These are phyloP conservation scores for Zangia roseola DNA, from an alignment of 768 basidiomycete species.

Conservation along the genomic window DNA sequence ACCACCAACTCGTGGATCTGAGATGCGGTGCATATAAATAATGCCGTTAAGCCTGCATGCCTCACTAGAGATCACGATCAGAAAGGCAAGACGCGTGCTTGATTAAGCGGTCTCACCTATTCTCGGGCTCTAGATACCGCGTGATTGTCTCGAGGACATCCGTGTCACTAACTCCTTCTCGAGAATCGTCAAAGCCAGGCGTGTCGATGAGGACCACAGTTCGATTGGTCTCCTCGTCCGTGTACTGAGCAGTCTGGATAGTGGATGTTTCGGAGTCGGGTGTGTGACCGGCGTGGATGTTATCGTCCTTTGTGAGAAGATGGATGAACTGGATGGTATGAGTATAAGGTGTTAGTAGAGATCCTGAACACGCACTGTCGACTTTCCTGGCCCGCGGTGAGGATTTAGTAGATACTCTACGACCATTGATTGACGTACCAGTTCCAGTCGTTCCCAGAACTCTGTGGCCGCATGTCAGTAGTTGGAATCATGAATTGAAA, in stretches of 20 bases:
- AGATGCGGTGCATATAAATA: slow-evolving; percentile 46
- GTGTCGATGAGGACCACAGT: slow-evolving; percentile 19
- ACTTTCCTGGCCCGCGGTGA: not conserved
- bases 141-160: slow-evolving; percentile 20
- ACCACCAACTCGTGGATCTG: slow-evolving; percentile 41
- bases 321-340: slow-evolving; percentile 2
- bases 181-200: slow-evolving; percentile 7
- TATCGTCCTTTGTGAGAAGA: slow-evolving; percentile 1
- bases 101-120: not conserved
- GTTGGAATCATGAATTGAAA: no score
- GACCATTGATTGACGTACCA: not conserved
- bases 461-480: no score
- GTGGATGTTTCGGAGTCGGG: slow-evolving; percentile 3
- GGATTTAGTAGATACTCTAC: not conserved
- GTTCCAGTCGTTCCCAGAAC: slow-evolving; percentile 3
- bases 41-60: slow-evolving; percentile 36
- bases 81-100: not conserved
- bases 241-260: not conserved
- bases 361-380: not conserved
- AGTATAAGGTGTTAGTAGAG: not conserved
- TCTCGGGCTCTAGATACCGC: not conserved
- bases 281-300: slow-evolving; percentile 2
- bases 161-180: slow-evolving; percentile 12
- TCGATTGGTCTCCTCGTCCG: not conserved
- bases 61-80: not conserved